These are phyloP conservation scores for Trichophaea hybrida DNA, from an alignment of 2,329 filamentous ascomycete species.

Conservation along the genomic window DNA sequence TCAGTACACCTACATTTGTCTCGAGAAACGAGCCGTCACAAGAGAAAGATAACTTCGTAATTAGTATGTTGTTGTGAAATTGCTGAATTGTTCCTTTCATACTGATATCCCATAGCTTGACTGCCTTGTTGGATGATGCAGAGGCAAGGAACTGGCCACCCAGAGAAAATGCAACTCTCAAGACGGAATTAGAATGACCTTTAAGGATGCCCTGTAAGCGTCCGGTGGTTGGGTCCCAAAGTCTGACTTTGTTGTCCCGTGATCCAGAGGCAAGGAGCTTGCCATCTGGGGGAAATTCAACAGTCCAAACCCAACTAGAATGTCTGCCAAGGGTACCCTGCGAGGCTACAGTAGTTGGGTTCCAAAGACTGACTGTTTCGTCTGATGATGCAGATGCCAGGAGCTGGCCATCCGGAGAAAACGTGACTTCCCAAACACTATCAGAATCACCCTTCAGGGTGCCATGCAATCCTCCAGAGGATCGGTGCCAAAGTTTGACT, in stretches of 20 bases:
- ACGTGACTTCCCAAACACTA: slow-evolving; percentile 88
- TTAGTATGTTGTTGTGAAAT: background rate
- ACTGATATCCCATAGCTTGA: background rate
- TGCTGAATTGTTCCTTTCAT: background rate
- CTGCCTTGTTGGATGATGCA: slow-evolving; percentile 16
- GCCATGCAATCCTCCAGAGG: slow-evolving; percentile 8
- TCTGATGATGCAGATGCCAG: slow-evolving; percentile 15
- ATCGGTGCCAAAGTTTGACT: slow-evolving; percentile 79
- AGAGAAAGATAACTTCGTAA: background rate
- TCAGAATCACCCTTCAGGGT: slow-evolving; percentile 55
- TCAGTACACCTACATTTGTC: background rate
- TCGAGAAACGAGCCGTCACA: background rate
- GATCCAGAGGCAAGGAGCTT: slow-evolving; percentile 55
- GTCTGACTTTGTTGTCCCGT: slow-evolving; percentile 17
- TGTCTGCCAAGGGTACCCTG: slow-evolving; percentile 74
- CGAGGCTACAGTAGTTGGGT: slow-evolving; percentile 70
- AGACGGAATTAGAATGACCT: slow-evolving; percentile 32
- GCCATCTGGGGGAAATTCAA: slow-evolving; percentile 82
- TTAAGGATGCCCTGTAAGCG: slow-evolving; percentile 37
- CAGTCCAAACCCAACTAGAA: slow-evolving; percentile 65
- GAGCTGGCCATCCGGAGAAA: slow-evolving; percentile 70
- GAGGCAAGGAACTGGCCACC: slow-evolving; percentile 48
- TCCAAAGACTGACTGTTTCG: slow-evolving; percentile 30
- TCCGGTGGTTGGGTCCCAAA: no score
- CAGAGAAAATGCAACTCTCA: slow-evolving; percentile 85